These are phyloP conservation scores for Podospora pseudocomata DNA, from an alignment of 495 filamentous ascomycete genomes.

Conservation along the genomic window DNA sequence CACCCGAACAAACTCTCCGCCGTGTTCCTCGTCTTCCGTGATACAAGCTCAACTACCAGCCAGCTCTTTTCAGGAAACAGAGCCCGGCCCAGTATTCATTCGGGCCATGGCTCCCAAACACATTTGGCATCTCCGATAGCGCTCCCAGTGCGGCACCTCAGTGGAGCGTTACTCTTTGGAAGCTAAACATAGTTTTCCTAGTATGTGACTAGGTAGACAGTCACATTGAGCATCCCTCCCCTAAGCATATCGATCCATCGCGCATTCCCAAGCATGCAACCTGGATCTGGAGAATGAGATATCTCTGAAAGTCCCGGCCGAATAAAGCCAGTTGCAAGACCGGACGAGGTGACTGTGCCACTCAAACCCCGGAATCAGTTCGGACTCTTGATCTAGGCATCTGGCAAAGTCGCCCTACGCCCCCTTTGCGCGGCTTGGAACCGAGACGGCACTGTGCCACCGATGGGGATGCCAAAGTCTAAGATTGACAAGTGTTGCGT, in stretches of 20 bases:
- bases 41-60: background rate
- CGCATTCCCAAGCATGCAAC: background rate
- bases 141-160: background rate
- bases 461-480: background rate
- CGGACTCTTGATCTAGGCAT: slow-evolving; percentile 2
- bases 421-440: background rate
- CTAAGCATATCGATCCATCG: background rate
- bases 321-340: background rate
- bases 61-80: background rate
- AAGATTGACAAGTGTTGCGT: background rate
- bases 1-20: background rate
- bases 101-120: background rate
- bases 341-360: background rate
- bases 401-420: background rate
- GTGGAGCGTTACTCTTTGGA: background rate
- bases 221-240: background rate
- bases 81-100: background rate
- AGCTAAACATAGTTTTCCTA: background rate
- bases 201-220: background rate
- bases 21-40: background rate
- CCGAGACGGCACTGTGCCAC: slow-evolving; percentile 2
- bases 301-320: background rate
- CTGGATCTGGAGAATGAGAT: background rate
- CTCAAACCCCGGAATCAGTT: background rate
- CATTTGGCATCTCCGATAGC: background rate